Conservation (phyloP, 176 grass and related monocot species). For the Oryza rufipogon region DNA sequence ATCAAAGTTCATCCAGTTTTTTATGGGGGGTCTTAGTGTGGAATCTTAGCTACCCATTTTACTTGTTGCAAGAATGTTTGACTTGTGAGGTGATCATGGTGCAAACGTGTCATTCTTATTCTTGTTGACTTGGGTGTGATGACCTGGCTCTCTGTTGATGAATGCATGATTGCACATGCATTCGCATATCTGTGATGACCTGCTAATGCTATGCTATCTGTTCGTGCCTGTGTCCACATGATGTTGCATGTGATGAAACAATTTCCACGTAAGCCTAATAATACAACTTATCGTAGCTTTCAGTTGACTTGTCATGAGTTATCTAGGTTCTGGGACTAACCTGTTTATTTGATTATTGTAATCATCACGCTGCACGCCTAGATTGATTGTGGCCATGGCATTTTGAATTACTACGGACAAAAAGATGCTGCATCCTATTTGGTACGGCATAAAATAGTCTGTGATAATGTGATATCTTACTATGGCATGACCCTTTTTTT, state of each 20-base stretch:
- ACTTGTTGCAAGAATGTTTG: not conserved
- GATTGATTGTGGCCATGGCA: not conserved
- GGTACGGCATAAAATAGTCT: not conserved
- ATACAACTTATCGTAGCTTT: not conserved
- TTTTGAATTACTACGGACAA: not conserved
- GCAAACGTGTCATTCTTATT: slow-evolving; percentile 17
- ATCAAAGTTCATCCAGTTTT: not conserved
- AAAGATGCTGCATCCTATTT: not conserved
- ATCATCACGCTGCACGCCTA: not conserved
- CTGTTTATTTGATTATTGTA: not conserved
- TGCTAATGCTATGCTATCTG: slow-evolving; percentile 3
- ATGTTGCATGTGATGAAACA: slow-evolving; percentile 41
- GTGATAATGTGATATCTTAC: not conserved
- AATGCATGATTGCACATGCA: slow-evolving; percentile 31
- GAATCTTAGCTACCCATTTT: not conserved
- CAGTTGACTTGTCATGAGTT: slow-evolving; percentile 11
- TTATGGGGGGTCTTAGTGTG: not conserved
- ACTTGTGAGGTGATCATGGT: not conserved
- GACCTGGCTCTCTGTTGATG: not conserved
- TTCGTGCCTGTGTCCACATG: slow-evolving; percentile 26
- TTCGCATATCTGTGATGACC: not conserved
- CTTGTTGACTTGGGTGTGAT: slow-evolving; percentile 13
- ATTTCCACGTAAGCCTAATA: slow-evolving; percentile 29
- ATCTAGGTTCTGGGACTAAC: not conserved
- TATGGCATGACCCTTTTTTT: not conserved